A percentile compares a stretch with the other conserved stretches of the same genome.
These are phyloP conservation scores for Corylus americana DNA, from an alignment of 306 rosid genomes.

Conservation along the genomic window DNA sequence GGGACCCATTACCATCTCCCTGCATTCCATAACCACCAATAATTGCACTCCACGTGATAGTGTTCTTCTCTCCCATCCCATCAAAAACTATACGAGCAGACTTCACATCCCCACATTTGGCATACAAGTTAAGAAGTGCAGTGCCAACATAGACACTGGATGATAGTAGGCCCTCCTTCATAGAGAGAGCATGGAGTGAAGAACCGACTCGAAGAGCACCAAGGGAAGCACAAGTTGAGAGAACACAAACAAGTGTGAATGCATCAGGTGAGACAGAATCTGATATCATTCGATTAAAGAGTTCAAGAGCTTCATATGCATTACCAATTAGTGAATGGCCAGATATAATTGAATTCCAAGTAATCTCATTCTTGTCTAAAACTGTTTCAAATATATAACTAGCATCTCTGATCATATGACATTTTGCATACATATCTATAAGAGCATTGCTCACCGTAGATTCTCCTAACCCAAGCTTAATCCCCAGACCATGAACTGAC, in stretches of 20 bases:
- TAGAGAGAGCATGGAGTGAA: constrained; percentile 55
- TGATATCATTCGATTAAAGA: constrained; percentile 58
- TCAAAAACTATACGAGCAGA: constrained; percentile 66
- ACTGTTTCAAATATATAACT: constrained; percentile 50
- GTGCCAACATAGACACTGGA: constrained; percentile 64
- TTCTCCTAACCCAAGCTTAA: constrained; percentile 53
- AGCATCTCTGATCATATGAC: constrained; percentile 45
- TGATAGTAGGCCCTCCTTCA: constrained; percentile 48
- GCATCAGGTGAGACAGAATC: constrained; percentile 53
- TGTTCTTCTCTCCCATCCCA: constrained; percentile 64
- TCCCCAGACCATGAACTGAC: constrained; percentile 51
- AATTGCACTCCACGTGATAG: constrained; percentile 74
- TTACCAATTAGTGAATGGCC: constrained; percentile 64
- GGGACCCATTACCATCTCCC: constrained; percentile 65
- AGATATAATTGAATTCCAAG: constrained; percentile 78
- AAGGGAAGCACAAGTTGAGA: constrained; percentile 63
- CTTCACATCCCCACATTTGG: constrained; percentile 74
- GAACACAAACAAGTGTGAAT: constrained; percentile 59
- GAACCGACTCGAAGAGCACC: constrained; percentile 61
- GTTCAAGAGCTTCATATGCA: constrained; percentile 52
- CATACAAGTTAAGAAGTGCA: constrained; percentile 68
- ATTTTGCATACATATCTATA: constrained; percentile 70
- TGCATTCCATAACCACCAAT: constrained; percentile 77
- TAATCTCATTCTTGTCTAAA: constrained; percentile 45
- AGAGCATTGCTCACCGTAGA: constrained; percentile 61